Evolutionary conservation across 768 basidiomycete species (phyloP).

Genomic region (Chlorophyllum brunneum): DNA sequence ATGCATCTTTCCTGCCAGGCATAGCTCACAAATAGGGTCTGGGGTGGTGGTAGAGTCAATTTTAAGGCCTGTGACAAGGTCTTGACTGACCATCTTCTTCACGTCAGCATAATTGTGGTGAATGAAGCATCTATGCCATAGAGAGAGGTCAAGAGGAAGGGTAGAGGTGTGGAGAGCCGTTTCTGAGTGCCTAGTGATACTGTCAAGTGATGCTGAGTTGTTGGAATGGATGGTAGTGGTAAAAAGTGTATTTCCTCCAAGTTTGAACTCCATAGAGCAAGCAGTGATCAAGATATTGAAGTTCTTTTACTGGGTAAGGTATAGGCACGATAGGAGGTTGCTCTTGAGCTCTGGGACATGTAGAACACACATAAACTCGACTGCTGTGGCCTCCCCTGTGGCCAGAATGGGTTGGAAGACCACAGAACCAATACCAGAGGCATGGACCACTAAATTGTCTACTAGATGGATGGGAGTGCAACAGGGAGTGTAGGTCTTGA

Average conservation of each 20-base stretch:
- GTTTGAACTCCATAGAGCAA: background rate
- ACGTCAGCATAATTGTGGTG: too few relatives aligned
- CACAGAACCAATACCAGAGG: constrained; percentile 12
- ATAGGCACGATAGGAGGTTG: constrained; percentile 15
- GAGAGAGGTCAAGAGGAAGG: background rate
- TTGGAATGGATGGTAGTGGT: background rate
- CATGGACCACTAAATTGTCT: too few relatives aligned
- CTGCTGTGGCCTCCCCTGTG: background rate
- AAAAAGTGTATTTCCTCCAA: background rate
- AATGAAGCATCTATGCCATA: constrained; percentile 1
- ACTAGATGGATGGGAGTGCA: constrained; percentile 15
- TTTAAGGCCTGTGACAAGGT: background rate
- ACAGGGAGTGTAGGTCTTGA: too few relatives aligned
- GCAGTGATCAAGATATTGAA: constrained; percentile 5
- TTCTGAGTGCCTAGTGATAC: background rate
- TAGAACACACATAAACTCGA: constrained; percentile 15
- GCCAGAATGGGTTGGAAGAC: constrained; percentile 11
- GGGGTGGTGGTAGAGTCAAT: background rate
- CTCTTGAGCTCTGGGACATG: constrained; percentile 15
- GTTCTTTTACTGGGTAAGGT: background rate
- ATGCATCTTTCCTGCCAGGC: constrained; percentile 19
- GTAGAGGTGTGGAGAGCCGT: background rate
- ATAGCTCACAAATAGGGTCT: constrained; percentile 21
- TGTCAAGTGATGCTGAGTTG: constrained; percentile 2
- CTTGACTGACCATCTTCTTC: too few relatives aligned